Evolutionary conservation across 805 yeast species (phyloP).

Genomic region (Metschnikowia colocasiae): DNA sequence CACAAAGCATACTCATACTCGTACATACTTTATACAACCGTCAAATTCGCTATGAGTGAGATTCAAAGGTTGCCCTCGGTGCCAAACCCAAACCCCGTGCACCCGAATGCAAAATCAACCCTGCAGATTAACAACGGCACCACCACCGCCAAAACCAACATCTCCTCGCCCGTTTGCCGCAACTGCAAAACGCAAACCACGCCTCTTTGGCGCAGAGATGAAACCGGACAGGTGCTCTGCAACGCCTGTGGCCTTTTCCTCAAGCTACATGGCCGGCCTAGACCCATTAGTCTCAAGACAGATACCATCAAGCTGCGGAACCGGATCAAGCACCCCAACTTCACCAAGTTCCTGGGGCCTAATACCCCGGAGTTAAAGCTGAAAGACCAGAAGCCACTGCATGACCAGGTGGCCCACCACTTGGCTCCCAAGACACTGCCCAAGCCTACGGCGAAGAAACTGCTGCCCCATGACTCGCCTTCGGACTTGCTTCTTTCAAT

Average conservation of each 20-base stretch:
- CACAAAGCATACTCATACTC: too few species aligned
- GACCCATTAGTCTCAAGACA: conserved; percentile 88
- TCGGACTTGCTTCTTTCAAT: conserved; percentile 4
- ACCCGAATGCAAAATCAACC: conserved; percentile 63
- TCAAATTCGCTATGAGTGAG: conserved; percentile 15
- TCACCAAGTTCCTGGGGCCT: conserved; percentile 41
- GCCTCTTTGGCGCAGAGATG: conserved; percentile 94
- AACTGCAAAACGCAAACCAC: conserved; percentile 92
- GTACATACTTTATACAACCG: too few species aligned
- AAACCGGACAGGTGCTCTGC: conserved; percentile 80
- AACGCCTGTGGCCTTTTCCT: conserved; percentile 94
- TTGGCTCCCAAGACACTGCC: conserved; percentile 9
- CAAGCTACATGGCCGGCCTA: conserved; percentile 86
- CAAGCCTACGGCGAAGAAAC: conserved; percentile 7
- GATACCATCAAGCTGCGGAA: conserved; percentile 91
- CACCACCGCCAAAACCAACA: conserved; percentile 61
- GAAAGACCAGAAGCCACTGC: conserved; percentile 34
- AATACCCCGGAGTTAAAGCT: conserved; percentile 57
- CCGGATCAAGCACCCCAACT: conserved; percentile 59
- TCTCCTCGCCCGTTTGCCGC: conserved; percentile 70
- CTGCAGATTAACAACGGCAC: conserved; percentile 57
- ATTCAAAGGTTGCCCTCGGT: conserved; percentile 20
- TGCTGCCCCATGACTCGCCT: conserved; percentile 15
- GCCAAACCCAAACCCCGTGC: conserved; percentile 35
- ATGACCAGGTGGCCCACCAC: conserved; percentile 21